A percentile compares a stretch with the other conserved stretches of the same genome.
phyloP scores from a whole-genome alignment of 306 rosid genomes.

The Vigna mungo region DNA sequence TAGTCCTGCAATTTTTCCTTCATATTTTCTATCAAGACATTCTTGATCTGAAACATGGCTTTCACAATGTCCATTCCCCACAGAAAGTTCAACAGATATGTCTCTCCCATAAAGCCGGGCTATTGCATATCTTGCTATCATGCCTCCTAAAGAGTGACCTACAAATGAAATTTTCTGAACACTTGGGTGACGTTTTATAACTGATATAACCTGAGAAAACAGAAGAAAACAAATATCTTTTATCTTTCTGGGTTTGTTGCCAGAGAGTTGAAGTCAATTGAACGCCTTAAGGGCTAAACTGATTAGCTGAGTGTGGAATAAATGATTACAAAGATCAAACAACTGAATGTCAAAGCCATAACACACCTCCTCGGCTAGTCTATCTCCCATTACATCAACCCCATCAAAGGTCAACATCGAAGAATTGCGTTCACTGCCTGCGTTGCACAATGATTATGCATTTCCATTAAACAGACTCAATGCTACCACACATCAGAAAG shows the following conservation, averaged over 20 bases:
- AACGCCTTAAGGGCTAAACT: neutral
- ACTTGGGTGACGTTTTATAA: constrained; percentile 62
- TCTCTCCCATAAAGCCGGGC: constrained; percentile 73
- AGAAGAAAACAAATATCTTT: neutral
- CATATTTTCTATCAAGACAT: constrained; percentile 36
- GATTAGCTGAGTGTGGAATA: neutral
- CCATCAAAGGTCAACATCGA: constrained; percentile 82
- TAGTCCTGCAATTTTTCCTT: constrained; percentile 81
- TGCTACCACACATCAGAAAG: neutral
- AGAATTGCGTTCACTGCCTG: constrained; percentile 84
- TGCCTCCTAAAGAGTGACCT: constrained; percentile 85
- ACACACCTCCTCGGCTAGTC: constrained; percentile 84
- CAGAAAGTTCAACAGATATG: constrained; percentile 41
- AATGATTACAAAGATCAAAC: constrained; percentile 7
- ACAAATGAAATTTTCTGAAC: constrained; percentile 78
- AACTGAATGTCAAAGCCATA: constrained; percentile 7
- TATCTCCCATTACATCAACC: constrained; percentile 84
- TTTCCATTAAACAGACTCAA: neutral
- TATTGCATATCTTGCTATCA: constrained; percentile 81
- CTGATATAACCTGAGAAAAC: constrained; percentile 65
- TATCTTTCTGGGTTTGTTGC: constrained; percentile 36
- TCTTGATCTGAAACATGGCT: constrained; percentile 51
- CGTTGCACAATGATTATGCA: constrained; percentile 45
- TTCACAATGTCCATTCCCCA: constrained; percentile 55
- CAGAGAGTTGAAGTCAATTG: constrained; percentile 20